Evolutionary conservation across 2,329 filamentous ascomycete species (phyloP).

Genomic region (Cercospora beticola): DNA sequence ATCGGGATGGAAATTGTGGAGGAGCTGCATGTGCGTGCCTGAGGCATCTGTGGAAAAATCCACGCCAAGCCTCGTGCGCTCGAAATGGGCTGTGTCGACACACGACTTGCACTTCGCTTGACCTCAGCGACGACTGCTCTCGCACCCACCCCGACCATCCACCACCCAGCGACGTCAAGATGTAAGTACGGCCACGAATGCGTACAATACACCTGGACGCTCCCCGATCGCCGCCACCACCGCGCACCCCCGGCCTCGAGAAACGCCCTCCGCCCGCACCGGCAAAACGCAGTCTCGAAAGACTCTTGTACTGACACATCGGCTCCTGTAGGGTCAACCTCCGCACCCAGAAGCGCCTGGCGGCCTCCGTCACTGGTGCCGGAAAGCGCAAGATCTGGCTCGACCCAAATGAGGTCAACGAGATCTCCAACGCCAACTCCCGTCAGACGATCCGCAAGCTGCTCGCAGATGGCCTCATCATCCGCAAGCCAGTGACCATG

Average conservation of each 20-base stretch:
- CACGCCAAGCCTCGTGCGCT: constrained; percentile 7
- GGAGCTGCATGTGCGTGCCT: not conserved
- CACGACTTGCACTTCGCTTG: constrained; percentile 6
- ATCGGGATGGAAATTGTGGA: not conserved
- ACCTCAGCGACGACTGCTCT: constrained; percentile 13
- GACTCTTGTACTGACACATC: constrained; percentile 28
- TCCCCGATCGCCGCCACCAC: constrained; percentile 9
- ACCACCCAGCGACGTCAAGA: constrained; percentile 33
- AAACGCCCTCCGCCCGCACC: constrained; percentile 9
- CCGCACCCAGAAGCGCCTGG: constrained; percentile 99
- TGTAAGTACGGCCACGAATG: constrained; percentile 27
- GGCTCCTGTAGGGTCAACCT: constrained; percentile 84
- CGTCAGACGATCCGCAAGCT: constrained; percentile 99
- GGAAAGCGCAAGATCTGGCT: constrained; percentile 99
- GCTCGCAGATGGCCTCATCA: constrained; percentile 99
- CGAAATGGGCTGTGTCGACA: constrained; percentile 6
- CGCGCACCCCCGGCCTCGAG: constrained; percentile 13
- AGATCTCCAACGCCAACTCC: constrained; percentile 99
- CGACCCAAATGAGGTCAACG: constrained; percentile 97
- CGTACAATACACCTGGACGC: constrained; percentile 1
- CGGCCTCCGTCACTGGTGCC: constrained; percentile 96
- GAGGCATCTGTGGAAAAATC: constrained; percentile 1
- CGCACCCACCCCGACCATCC: constrained; percentile 24
- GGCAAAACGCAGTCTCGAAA: constrained; percentile 3
- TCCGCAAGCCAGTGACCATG: constrained; percentile 99